Percentiles rank a stretch among this genome's conserved stretches.
Evolutionary conservation across 352 stramenopile species (phyloP).

Genomic region (Globisporangium nodosum): DNA sequence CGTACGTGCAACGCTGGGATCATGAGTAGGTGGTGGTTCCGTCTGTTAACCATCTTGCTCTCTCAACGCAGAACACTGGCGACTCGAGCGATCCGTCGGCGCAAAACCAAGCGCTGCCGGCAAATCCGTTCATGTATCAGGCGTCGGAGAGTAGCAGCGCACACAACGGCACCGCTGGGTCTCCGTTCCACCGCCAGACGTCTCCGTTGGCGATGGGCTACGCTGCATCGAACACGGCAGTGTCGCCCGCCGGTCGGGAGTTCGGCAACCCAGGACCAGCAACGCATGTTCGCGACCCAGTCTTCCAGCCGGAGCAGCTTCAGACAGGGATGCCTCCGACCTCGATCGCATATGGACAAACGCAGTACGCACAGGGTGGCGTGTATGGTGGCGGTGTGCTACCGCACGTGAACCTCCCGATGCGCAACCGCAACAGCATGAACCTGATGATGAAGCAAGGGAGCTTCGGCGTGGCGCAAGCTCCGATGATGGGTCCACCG

Average conservation of each 20-base stretch:
- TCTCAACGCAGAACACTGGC: constrained; percentile 4
- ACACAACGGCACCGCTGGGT: constrained; percentile 8
- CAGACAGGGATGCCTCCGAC: constrained; percentile 8
- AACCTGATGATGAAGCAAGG: constrained; percentile 38
- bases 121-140: constrained; percentile 32
- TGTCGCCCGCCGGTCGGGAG: neutral
- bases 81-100: constrained; percentile 1
- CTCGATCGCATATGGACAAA: constrained; percentile 26
- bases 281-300: constrained; percentile 5
- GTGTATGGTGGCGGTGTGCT: constrained; percentile 9
- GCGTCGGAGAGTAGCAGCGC: constrained; percentile 9
- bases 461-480: constrained; percentile 22
- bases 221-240: constrained; percentile 9
- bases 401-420: constrained; percentile 53
- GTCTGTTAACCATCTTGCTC: neutral
- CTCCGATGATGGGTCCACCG: constrained; percentile 17
- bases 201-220: constrained; percentile 31
- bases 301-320: constrained; percentile 8
- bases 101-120: neutral
- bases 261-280: constrained; percentile 1
- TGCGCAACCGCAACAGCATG: constrained; percentile 43
- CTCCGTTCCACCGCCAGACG: constrained; percentile 18
- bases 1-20: constrained; percentile 12
- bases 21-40: no score
- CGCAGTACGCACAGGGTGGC: constrained; percentile 25